phyloP scores from a whole-genome alignment of 1,284 basidiomycete genomes.

The Apiotrichum gracile region DNA sequence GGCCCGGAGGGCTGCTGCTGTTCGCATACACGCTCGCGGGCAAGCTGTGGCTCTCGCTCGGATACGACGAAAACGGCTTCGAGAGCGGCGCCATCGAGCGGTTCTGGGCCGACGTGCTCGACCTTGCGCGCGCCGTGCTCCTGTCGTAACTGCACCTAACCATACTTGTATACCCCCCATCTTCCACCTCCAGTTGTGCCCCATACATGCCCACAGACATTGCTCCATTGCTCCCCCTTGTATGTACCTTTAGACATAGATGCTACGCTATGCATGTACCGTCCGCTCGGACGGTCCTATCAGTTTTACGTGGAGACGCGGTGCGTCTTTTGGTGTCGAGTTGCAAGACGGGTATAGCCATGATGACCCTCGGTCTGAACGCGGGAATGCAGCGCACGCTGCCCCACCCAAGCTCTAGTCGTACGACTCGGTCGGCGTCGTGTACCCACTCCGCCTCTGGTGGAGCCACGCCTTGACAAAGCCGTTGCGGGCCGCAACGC shows the following conservation, averaged over 20 bases:
- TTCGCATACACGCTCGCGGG: conserved; percentile 59
- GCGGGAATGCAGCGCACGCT: too few species aligned
- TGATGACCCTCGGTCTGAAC: too few species aligned
- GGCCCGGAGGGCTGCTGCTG: conserved; percentile 63
- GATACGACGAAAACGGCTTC: conserved; percentile 28
- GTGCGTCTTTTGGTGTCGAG: too few species aligned
- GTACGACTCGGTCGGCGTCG: conserved; percentile 1
- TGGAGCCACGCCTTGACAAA: conserved; percentile 43
- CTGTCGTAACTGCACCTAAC: background rate
- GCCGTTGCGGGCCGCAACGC: conserved; percentile 47
- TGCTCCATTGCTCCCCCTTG: too few species aligned
- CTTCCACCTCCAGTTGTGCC: too few species aligned
- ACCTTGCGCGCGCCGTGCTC: conserved; percentile 18
- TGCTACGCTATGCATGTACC: too few species aligned
- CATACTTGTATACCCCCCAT: too few species aligned
- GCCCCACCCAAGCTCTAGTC: background rate
- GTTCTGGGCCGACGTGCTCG: conserved; percentile 23
- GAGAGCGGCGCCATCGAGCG: conserved; percentile 18
- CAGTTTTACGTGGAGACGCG: too few species aligned
- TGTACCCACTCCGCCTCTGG: conserved; percentile 11
- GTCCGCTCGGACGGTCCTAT: too few species aligned
- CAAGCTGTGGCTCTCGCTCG: conserved; percentile 24
- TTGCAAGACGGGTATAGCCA: too few species aligned
- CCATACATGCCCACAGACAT: too few species aligned
- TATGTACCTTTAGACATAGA: too few species aligned